Evolutionary conservation across 2,329 filamentous ascomycete genomes (phyloP).

Genomic region (Aspergillus sp.): DNA sequence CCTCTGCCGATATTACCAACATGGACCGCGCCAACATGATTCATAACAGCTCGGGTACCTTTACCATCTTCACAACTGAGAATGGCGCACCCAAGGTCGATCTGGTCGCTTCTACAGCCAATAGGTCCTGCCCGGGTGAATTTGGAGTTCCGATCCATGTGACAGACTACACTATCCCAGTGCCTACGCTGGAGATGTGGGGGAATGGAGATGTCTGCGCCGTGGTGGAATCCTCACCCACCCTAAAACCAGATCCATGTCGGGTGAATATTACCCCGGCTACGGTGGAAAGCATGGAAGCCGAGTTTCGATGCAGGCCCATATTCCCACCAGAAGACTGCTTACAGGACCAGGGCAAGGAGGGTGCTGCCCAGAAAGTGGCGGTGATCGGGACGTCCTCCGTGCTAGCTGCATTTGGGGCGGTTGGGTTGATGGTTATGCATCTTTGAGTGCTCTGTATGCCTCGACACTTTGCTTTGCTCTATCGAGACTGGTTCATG

Average conservation of each 20-base stretch:
- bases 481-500: neutral
- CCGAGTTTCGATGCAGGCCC: conserved; percentile 5
- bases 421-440: conserved; percentile 5
- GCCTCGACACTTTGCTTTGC: neutral
- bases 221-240: conserved; percentile 8
- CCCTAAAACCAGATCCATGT: conserved; percentile 10
- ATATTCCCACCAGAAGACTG: conserved; percentile 9
- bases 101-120: neutral
- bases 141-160: neutral
- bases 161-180: conserved; percentile 10
- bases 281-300: conserved; percentile 10
- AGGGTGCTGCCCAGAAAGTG: conserved; percentile 7
- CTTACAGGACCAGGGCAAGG: neutral
- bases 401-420: conserved; percentile 7
- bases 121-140: neutral
- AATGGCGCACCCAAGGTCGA: neutral
- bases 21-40: neutral
- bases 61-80: neutral
- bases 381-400: conserved; percentile 7
- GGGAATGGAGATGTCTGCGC: conserved; percentile 8
- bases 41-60: neutral
- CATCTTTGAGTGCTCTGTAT: neutral
- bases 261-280: conserved; percentile 9
- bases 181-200: conserved; percentile 7
- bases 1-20: neutral